These are phyloP conservation scores for Dimargaris cristalligena DNA, from an alignment of 192 early-diverging fungal genomes.

Conservation along the genomic window DNA sequence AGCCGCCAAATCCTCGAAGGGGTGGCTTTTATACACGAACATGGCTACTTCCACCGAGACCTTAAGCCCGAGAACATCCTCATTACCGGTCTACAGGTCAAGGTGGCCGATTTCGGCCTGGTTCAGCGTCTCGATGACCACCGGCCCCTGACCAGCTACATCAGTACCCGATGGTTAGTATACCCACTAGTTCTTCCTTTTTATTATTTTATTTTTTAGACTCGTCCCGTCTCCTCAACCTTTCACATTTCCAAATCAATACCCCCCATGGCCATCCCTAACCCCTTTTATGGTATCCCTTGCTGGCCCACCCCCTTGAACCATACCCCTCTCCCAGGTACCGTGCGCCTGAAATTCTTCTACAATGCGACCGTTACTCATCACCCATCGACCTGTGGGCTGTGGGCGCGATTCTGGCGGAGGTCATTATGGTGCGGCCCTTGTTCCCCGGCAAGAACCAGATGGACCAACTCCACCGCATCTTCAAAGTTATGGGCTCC, in stretches of 20 bases:
- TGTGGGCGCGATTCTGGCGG: conserved; percentile 77
- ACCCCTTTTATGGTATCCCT: conserved; percentile 1
- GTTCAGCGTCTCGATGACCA: conserved; percentile 76
- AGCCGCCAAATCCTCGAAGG: conserved; percentile 79
- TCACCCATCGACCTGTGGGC: conserved; percentile 96
- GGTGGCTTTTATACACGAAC: conserved; percentile 79
- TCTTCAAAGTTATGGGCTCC: conserved; percentile 64
- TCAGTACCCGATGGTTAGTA: conserved; percentile 85
- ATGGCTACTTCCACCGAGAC: conserved; percentile 87
- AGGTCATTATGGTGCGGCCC: conserved; percentile 71
- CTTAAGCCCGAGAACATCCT: conserved; percentile 97
- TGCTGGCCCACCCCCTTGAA: neutral
- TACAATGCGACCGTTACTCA: conserved; percentile 66
- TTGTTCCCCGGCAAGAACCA: conserved; percentile 89
- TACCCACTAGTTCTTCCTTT: too few relatives aligned
- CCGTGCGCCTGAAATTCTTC: conserved; percentile 85
- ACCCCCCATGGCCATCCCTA: too few relatives aligned
- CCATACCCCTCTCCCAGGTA: conserved; percentile 38
- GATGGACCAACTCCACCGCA: conserved; percentile 80
- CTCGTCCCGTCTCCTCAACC: too few relatives aligned
- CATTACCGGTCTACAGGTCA: conserved; percentile 41
- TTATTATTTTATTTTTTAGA: too few relatives aligned
- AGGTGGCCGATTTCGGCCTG: conserved; percentile 94
- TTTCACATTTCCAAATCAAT: too few relatives aligned
- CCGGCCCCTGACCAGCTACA: conserved; percentile 92